Percentiles rank a stretch among this genome's conserved stretches.
Evolutionary conservation across 208 protist genomes (phyloP).

Genomic region (Trypanosoma scelopori): DNA sequence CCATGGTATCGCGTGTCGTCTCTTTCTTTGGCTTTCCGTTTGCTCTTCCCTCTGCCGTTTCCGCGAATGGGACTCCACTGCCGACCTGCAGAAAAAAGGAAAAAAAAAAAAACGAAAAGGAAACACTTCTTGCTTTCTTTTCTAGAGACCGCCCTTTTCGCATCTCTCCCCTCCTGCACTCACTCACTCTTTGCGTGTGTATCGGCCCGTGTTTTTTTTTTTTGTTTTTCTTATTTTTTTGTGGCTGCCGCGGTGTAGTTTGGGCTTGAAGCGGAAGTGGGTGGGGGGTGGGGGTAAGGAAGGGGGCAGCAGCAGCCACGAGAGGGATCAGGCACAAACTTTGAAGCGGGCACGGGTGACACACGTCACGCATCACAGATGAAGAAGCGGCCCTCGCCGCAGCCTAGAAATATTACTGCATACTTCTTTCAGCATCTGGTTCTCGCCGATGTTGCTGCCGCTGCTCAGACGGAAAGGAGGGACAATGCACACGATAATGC

Average conservation of each 20-base stretch:
- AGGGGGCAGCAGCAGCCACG: slow-evolving; percentile 1
- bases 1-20: too few relatives aligned
- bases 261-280: too few relatives aligned
- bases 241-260: too few relatives aligned
- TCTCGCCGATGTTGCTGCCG: not conserved
- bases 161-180: too few relatives aligned
- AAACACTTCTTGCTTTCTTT: too few relatives aligned
- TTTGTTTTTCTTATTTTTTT: too few relatives aligned
- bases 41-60: slow-evolving; percentile 4
- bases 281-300: too few relatives aligned
- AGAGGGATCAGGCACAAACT: not conserved
- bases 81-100: too few relatives aligned
- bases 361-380: slow-evolving; percentile 20
- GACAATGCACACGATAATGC: not conserved
- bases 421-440: slow-evolving; percentile 72
- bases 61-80: not conserved
- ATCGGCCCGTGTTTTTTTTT: too few relatives aligned
- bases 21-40: slow-evolving; percentile 6
- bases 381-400: slow-evolving; percentile 25
- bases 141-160: too few relatives aligned
- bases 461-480: not conserved
- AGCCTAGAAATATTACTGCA: slow-evolving; percentile 37
- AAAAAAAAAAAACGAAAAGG: too few relatives aligned
- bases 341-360: not conserved
- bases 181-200: too few relatives aligned